These are phyloP conservation scores for Ophiocordyceps camponoti-leonardi DNA, from an alignment of 2,329 filamentous ascomycete genomes.

Conservation along the genomic window DNA sequence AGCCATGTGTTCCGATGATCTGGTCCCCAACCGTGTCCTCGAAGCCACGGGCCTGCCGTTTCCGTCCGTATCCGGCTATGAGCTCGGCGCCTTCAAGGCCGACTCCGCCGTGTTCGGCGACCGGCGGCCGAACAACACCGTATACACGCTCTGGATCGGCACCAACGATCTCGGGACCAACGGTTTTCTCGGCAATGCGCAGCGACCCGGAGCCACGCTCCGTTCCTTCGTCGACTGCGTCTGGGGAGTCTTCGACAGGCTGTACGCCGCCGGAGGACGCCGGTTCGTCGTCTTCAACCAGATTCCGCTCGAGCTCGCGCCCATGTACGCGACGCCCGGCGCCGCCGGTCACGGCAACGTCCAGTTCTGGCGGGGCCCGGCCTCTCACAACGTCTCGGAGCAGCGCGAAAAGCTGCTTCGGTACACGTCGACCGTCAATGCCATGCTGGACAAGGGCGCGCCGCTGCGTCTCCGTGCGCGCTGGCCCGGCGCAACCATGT, in stretches of 20 bases:
- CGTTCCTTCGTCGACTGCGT: constrained; percentile 51
- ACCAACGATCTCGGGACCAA: constrained; percentile 59
- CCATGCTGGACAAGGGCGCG: constrained; percentile 29
- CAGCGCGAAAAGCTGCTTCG: constrained; percentile 24
- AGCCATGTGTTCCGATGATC: constrained; percentile 53
- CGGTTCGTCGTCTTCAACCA: constrained; percentile 58
- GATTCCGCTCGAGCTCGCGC: constrained; percentile 48
- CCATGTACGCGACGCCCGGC: constrained; percentile 34
- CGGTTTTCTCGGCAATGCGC: constrained; percentile 49
- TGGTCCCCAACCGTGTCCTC: constrained; percentile 36
- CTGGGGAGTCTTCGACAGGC: constrained; percentile 40
- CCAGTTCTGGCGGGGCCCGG: constrained; percentile 29
- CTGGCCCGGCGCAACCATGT: constrained; percentile 42
- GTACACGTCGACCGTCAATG: constrained; percentile 32
- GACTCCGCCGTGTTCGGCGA: constrained; percentile 27
- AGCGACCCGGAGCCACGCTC: constrained; percentile 40
- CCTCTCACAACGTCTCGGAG: constrained; percentile 27
- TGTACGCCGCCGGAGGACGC: constrained; percentile 50
- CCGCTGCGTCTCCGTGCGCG: constrained; percentile 26
- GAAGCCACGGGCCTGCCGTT: constrained; percentile 32
- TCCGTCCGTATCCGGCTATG: constrained; percentile 45
- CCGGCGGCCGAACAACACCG: constrained; percentile 38
- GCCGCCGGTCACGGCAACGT: constrained; percentile 1
- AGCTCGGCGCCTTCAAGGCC: constrained; percentile 37
- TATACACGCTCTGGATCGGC: constrained; percentile 66